Evolutionary conservation across 2,329 filamentous ascomycete species (phyloP), one percentile per base, ranked within the genome.

Genomic region (Samsoniella hepiali): DNA sequence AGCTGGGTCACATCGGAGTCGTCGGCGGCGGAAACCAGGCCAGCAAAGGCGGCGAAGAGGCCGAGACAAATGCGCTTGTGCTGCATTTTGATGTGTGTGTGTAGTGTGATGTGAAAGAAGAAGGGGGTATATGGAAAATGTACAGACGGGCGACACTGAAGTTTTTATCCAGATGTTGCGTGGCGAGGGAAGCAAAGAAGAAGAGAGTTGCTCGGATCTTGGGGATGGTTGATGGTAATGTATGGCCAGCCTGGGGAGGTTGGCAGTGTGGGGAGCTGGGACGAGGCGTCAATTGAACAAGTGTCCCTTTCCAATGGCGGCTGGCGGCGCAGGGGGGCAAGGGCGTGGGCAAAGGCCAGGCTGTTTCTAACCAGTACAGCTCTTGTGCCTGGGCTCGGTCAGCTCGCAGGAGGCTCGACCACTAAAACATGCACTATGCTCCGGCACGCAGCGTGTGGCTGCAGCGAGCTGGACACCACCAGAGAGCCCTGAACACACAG

Each of bases 1-100:
- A 99, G 83, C 70, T 91, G 87, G 72, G 87, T 79, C 68, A 99
- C 95, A 76, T 98, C 93, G 54, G 92, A 96, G 57, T 82, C 82
- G 51, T 82, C 80, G 69, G 84, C 86, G 66, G 88, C 84, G 67
- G 58, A 49, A 70, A 85, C 88, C 68, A 82, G 77, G 68, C 82
- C 82, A 65, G 84, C 82, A 65, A 81, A 77, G 68, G 82, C 82
- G 70, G 80, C 80, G 72, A 86, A 74, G 70, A 85, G 78, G 79
- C 82, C 80, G 69, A 80, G 77, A 71, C 82, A 79, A 67, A 85
- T 71, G 69, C 76, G 78, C 74, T 81, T 81, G 70, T 78, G 76
- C 67, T 78, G 78, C 82, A 84, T 84, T 65, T 70, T 78, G 72
- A 69, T 60, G 62, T 64, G 60, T 62, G 22, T 65, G 53, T 68